Evolutionary conservation across 306 rosid species (phyloP), one percentile per base, ranked within the genome.

Genomic region (Alnus rubra): DNA sequence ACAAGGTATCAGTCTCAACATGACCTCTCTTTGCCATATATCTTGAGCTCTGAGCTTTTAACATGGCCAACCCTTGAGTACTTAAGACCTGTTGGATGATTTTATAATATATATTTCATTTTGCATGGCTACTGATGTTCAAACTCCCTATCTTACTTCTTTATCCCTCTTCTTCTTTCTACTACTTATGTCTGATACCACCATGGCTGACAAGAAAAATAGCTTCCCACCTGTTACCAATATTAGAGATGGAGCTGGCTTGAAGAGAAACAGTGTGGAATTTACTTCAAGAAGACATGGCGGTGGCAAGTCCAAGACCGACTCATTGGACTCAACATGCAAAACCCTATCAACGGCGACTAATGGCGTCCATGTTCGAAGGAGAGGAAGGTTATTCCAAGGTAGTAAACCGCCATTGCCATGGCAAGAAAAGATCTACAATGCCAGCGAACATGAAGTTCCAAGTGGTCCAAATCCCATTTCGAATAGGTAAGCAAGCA

Each of bases 381-480:
- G 80, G 51, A 81, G 80, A 79, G 69, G 76, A 35, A 70, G 28
- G 28, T 23, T 23, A 23, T 23, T 23, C 28, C 28, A 23, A 23
- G 28, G 28, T 23, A 23, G 81, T 11, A 52, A 76, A 35, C 79
- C 84, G 73, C 78, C 84, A 19, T 64, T 83, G 79, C 81, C 84
- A 59, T 71, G 91, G 92, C 56, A 83, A 76, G 80, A 83, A 68
- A 82, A 72, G 82, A 82, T 75, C 81, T 89, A 88, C 84, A 86
- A 82, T 78, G 89, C 79, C 0, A 79, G 88, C 84, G 88, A 78
- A 58, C 97, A 91, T 86, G 94, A 91, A 86, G 97, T 93, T 11
- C 98, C 98, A 45, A 93, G 98, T 81, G 98, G 98, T 80, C 98
- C 98, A 50, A 93, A 91, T 68, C 98, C 97, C 74, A 93, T 91